Percentiles rank a stretch among this genome's conserved stretches.
These are phyloP conservation scores for Geosmithia putterillii DNA, from an alignment of 2,329 filamentous ascomycete species.

Conservation along the genomic window DNA sequence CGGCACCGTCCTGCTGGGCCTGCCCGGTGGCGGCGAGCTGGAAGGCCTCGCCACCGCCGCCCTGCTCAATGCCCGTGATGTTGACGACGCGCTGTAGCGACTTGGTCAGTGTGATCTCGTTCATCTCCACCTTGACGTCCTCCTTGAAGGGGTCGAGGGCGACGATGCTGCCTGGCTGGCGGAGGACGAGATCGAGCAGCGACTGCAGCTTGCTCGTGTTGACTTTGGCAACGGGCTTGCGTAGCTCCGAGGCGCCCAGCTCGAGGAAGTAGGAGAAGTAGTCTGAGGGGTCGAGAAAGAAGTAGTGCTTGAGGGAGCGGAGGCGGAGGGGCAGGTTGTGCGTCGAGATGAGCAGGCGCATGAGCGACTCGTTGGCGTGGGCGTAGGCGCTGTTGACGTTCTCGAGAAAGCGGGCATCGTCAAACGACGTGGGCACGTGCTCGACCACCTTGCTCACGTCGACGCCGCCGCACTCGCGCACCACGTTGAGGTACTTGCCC, in stretches of 20 bases:
- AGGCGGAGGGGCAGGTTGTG: constrained; percentile 81
- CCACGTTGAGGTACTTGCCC: constrained; percentile 96
- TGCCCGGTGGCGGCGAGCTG: constrained; percentile 19
- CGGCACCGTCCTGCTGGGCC: constrained; percentile 48
- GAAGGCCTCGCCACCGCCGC: constrained; percentile 62
- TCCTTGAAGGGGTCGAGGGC: constrained; percentile 96
- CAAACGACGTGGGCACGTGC: constrained; percentile 85
- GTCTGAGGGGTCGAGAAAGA: constrained; percentile 94
- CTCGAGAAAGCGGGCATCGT: constrained; percentile 82
- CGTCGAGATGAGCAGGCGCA: constrained; percentile 83
- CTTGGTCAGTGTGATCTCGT: constrained; percentile 83
- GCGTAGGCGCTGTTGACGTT: constrained; percentile 95
- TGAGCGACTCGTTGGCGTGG: constrained; percentile 84
- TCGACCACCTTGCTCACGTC: constrained; percentile 81
- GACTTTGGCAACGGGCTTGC: constrained; percentile 77
- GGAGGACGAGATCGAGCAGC: constrained; percentile 84
- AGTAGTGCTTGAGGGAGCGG: constrained; percentile 93
- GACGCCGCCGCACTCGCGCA: constrained; percentile 91
- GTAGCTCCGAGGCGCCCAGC: constrained; percentile 75
- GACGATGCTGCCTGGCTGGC: constrained; percentile 91
- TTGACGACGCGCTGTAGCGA: constrained; percentile 94
- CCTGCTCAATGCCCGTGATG: constrained; percentile 88
- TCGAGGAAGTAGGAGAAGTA: constrained; percentile 98
- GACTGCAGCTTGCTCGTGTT: constrained; percentile 92
- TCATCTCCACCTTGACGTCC: constrained; percentile 96